Conservation (phyloP, 2,329 filamentous ascomycete species). For the Hypoxylon sp. region DNA sequence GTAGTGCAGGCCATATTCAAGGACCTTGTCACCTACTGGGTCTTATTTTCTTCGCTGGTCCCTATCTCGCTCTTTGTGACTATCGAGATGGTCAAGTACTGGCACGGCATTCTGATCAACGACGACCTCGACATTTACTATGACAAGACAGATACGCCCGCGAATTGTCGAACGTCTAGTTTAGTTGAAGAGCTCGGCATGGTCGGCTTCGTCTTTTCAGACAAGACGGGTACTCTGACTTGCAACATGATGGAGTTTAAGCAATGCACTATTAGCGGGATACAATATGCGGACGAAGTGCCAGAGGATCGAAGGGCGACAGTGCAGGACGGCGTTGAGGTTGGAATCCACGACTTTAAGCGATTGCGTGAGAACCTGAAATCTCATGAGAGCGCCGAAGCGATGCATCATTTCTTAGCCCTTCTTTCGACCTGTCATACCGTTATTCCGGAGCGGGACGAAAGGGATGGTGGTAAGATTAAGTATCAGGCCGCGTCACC, state of each 20-base stretch:
- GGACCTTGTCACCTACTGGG: conserved; percentile 98
- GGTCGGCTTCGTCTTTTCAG: conserved; percentile 98
- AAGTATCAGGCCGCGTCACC: conserved; percentile 99
- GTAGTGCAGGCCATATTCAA: conserved; percentile 87
- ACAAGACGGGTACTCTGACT: conserved; percentile 97
- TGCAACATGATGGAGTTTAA: conserved; percentile 99
- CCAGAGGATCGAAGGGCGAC: conserved; percentile 90
- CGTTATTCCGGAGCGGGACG: conserved; percentile 91
- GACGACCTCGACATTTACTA: conserved; percentile 99
- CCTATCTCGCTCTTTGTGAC: conserved; percentile 99
- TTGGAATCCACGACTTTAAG: conserved; percentile 88
- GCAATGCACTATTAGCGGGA: conserved; percentile 91
- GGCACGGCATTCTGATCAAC: conserved; percentile 97
- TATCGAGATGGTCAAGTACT: conserved; percentile 97
- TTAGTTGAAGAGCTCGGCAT: conserved; percentile 97
- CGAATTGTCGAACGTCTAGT: conserved; percentile 95
- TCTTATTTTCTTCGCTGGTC: conserved; percentile 95
- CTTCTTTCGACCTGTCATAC: conserved; percentile 94
- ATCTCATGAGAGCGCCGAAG: conserved; percentile 65
- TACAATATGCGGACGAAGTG: conserved; percentile 93
- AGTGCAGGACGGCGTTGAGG: conserved; percentile 81
- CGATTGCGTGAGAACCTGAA: conserved; percentile 78
- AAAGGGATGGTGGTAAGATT: conserved; percentile 83
- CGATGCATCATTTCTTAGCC: conserved; percentile 85
- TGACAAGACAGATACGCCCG: conserved; percentile 93